A percentile compares a stretch with the other conserved stretches of the same genome.
Evolutionary conservation across 345 rosid genomes (phyloP).

Genomic region (Lepidium africanum): DNA sequence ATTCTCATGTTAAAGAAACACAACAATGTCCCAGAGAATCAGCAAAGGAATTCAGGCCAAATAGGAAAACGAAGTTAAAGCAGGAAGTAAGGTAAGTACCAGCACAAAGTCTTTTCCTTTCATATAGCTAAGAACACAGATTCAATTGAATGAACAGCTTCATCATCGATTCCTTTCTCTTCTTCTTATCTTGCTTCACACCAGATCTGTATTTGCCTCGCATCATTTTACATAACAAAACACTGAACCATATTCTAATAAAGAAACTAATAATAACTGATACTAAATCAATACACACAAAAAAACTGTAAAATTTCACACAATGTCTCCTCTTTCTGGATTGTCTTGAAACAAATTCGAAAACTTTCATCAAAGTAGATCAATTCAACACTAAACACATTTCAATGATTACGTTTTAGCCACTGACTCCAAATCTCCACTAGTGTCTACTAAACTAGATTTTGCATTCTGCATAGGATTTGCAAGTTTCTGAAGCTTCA

Average conservation of each 20-base stretch:
- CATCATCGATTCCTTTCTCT: too few species aligned
- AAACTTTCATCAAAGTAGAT: background rate
- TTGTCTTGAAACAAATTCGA: background rate
- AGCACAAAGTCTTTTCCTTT: constrained; percentile 86
- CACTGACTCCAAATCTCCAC: background rate
- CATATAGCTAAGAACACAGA: constrained; percentile 68
- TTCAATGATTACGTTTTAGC: background rate
- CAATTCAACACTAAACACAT: background rate
- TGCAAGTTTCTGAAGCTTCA: constrained; percentile 5
- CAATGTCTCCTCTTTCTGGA: background rate
- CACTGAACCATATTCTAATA: background rate
- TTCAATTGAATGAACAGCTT: constrained; percentile 52
- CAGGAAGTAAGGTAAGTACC: constrained; percentile 26
- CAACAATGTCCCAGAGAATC: background rate
- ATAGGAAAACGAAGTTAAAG: background rate
- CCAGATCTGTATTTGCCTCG: background rate
- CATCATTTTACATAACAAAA: background rate
- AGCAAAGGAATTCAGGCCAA: background rate
- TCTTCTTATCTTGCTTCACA: background rate
- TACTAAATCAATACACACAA: background rate
- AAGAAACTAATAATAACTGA: background rate
- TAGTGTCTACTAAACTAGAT: background rate
- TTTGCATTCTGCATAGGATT: constrained; percentile 3
- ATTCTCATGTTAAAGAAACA: background rate
- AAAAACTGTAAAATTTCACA: background rate